phyloP scores from a whole-genome alignment of 148 eudicot genomes.

The Polygonum aviculare region DNA sequence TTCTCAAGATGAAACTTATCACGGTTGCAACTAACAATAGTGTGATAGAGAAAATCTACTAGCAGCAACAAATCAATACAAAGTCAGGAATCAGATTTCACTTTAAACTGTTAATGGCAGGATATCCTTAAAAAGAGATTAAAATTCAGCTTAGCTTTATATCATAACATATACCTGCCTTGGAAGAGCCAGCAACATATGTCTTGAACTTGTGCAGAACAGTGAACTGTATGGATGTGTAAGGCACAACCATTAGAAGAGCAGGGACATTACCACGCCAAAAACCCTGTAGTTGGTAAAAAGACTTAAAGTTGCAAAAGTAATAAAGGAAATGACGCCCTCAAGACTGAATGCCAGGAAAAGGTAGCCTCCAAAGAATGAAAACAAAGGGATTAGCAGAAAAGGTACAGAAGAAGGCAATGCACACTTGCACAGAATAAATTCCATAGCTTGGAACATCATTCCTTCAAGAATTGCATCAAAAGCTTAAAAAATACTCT shows the following conservation, averaged over 20 bases:
- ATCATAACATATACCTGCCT: constrained; percentile 49
- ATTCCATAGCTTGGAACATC: neutral
- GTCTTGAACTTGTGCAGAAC: constrained; percentile 79
- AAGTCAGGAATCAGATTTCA: neutral
- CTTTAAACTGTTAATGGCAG: neutral
- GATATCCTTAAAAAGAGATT: neutral
- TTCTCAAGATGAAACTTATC: neutral
- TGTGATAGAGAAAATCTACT: neutral
- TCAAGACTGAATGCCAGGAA: neutral
- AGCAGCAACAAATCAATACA: neutral
- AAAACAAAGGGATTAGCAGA: neutral
- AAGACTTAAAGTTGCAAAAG: neutral
- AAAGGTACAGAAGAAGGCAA: neutral
- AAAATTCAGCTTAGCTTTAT: neutral
- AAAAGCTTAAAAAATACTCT: neutral
- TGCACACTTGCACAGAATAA: neutral
- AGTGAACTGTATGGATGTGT: constrained; percentile 82
- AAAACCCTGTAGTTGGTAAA: constrained; percentile 56
- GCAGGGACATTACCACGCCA: constrained; percentile 99
- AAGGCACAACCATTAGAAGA: constrained; percentile 96
- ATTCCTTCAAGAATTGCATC: neutral
- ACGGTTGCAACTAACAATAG: neutral
- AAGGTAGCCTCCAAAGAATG: neutral
- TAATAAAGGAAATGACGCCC: neutral
- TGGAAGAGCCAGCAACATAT: constrained; percentile 80